Base-by-base conservation (phyloP, 108 stramenopile species). In the Seminavis robusta region DNA sequence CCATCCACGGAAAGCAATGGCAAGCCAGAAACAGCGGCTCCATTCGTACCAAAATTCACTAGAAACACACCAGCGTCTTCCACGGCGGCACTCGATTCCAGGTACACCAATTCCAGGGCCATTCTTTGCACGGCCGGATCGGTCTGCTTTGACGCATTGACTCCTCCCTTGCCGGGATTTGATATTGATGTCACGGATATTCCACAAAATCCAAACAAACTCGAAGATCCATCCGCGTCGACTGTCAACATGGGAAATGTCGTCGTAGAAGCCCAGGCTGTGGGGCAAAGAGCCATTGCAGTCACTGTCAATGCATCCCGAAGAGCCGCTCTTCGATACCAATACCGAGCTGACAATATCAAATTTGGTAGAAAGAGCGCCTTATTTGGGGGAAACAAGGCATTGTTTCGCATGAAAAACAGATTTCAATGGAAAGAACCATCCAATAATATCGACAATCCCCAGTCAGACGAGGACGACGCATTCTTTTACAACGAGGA, bases 91-190 rank as follows among this genome's bases (percentile, higher is more conserved):
- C 37, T 79, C 64, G 80, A 81, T 56, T 68, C 67, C 19, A 55
- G 80, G 7, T 63, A 69, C 21, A 76, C 63, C 16, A 58, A 56
- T 8, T 76, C 81, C 19, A 61, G 83, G 4, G 86, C 90, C 33
- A 73, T 88, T 29, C 52, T 92, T 8, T 81, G 86, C 31, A 76
- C 84, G 0, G 79, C 83, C 0, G 84, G 79, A 28, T 77, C 74
- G 21, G 53, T 77, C 13, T 77, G 69, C 17, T 83, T 88, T 62
- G 67, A 69, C 9, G 65, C 61, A 23, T 59, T 77, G 24, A 82
- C 86, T 33, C 84, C 86, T 3, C 46, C 67, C 9, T 44, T 65
- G 15, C 58, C 44, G n/a, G 52, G 38, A 36, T 34, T 25, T 30
- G 53, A 52, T 33, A 63, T 79, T 4, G 80, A 82, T 26, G 48